Evolutionary conservation across 306 rosid species (phyloP), one percentile per base, ranked within the genome.

Genomic region (Casuarina cunninghamiana): DNA sequence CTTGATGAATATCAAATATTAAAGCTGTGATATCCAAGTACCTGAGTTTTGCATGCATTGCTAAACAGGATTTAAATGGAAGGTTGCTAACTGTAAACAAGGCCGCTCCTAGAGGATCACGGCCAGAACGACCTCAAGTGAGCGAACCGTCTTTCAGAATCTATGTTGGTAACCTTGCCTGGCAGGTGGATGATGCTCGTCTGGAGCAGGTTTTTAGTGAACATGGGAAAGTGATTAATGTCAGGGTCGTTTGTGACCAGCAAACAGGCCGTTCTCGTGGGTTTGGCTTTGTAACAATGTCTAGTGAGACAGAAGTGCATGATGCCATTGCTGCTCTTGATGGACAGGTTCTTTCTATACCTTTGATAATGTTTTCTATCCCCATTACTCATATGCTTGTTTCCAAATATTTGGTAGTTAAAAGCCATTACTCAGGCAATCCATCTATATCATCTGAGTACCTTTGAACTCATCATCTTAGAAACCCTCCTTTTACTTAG

Each of bases 251-350:
- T 76, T 86, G 15, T 41, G 98, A 95, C 88, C 84, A 95, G 77
- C 97, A 95, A 50, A 92, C 90, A 6, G 96, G 97, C 76, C 91
- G 99, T 58, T 95, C 99, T 6, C 99, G 99, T 50, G 99, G 99
- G 48, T 95, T 95, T 87, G 99, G 96, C 79, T 93, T 95, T 79
- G 99, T 95, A 58, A 83, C 93, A 65, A 87, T 95, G 96, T 61
- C 93, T 75, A 83, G 78, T 73, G 99, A 91, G 82, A 67, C 85
- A 35, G 99, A 89, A 54, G 77, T 88, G 91, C 90, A 91, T 74
- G 93, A 86, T 61, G 97, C 97, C 76, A 89, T 95, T 85, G 91
- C 90, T 78, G 99, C 97, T 73, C 89, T 95, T 46, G 97, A 95
- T 80, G 99, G 99, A 77, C 96, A 91, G 99, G 99, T 95, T 88